These are phyloP conservation scores for Salix brachista DNA, from an alignment of 345 rosid genomes.

Conservation along the genomic window DNA sequence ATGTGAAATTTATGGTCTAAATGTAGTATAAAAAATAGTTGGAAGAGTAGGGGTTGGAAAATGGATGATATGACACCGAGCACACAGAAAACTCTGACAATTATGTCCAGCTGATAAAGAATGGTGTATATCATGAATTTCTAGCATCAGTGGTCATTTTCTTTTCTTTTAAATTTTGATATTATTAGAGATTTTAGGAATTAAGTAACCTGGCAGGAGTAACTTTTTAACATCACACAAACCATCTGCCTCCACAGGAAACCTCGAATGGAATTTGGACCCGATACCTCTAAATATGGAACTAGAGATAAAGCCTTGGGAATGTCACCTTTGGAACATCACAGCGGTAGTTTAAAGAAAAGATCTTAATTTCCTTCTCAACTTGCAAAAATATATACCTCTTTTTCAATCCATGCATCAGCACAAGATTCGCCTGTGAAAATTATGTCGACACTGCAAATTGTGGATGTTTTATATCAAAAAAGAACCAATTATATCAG, in stretches of 20 bases:
- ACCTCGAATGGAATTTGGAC: too few species aligned
- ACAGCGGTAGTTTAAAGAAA: neutral
- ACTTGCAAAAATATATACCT: conserved; percentile 38
- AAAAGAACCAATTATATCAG: neutral
- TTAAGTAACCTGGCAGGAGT: neutral
- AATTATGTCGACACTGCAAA: conserved; percentile 70
- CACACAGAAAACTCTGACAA: too few species aligned
- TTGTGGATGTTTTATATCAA: conserved; percentile 16
- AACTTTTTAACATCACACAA: too few species aligned
- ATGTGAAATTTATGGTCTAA: too few species aligned
- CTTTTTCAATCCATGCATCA: conserved; percentile 92
- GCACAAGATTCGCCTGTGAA: conserved; percentile 83
- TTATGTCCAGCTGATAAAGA: too few species aligned
- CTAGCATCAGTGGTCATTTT: too few species aligned
- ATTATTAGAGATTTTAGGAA: neutral
- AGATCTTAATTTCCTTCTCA: neutral
- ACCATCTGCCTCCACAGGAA: neutral
- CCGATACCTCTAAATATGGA: neutral
- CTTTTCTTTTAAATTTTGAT: neutral
- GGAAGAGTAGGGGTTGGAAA: too few species aligned
- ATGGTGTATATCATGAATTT: too few species aligned
- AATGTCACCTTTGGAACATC: neutral
- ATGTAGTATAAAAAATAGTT: too few species aligned
- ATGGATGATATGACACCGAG: too few species aligned
- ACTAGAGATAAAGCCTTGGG: neutral